Base-by-base conservation (phyloP, 331 rosid species). In the Malus hybrid region DNA sequence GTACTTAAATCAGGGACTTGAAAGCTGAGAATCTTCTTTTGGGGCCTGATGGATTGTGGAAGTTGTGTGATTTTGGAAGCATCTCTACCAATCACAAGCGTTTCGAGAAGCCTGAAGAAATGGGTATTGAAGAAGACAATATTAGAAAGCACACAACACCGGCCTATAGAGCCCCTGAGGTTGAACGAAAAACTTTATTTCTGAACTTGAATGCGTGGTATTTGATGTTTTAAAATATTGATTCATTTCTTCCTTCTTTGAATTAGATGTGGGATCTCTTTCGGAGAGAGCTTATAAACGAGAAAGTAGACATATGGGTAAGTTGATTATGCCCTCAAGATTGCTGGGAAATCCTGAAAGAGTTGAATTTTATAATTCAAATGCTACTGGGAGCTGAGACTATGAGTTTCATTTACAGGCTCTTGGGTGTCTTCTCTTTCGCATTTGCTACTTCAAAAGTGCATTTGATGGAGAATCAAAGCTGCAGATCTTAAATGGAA, bases 251-350 rank as follows among this genome's bases (percentile, higher is more conserved):
- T 53, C 55, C 65, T 68, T 53, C 30, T 62, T 80, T 68, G 63
- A 68, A 64, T 60, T 75, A 94, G 98, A 94, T 94, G 96, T 94
- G 98, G 97, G 97, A 94, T 84, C 89, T 94, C 22, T 90, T 87
- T 72, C 87, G 91, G 70, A 94, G 82, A 82, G 98, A 91, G 73
- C 83, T 91, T 79, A 88, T 90, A 50, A 92, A 78, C 55, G 98
- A 94, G 91, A 94, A 91, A 78, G 97, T 94, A 48, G 98, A 94
- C 87, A 88, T 94, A 74, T 94, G 98, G 98, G 98, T 94, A 85
- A 85, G 96, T 85, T 32, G 24, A 65, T 46, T 28, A 44, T 60
- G 34, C 72, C 78, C 66, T 26, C 65, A 70, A 73, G 46, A 74
- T 79, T 30, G 15, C 11, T 83, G 20, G 39, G 34, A 65, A 50